phyloP scores from a whole-genome alignment of 2,329 filamentous ascomycete species.

The Aspergillus pseudotamarii region DNA sequence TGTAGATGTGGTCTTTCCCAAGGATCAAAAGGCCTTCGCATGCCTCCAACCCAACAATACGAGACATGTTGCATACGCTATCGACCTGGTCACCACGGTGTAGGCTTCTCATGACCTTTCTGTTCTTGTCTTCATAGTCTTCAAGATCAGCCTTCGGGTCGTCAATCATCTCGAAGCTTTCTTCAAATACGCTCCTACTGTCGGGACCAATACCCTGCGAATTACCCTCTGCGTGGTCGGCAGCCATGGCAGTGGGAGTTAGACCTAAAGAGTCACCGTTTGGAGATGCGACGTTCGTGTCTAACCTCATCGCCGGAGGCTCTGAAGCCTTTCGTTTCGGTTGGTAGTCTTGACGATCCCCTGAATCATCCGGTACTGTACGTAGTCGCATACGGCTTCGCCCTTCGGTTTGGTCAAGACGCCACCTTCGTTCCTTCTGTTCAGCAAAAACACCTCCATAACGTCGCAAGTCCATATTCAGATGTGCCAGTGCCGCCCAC shows the following conservation, averaged over 20 bases:
- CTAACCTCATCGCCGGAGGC: conserved; percentile 48
- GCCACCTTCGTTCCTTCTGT: conserved; percentile 72
- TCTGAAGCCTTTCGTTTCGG: conserved; percentile 76
- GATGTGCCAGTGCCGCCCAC: conserved; percentile 72
- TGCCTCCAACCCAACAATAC: conserved; percentile 89
- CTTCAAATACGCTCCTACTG: conserved; percentile 62
- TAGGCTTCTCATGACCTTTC: conserved; percentile 93
- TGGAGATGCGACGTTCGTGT: conserved; percentile 46
- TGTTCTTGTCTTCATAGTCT: conserved; percentile 94
- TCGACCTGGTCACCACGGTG: conserved; percentile 90
- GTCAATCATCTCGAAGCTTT: conserved; percentile 95
- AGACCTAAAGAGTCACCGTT: conserved; percentile 46
- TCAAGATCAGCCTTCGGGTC: conserved; percentile 85
- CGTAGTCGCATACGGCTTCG: conserved; percentile 92
- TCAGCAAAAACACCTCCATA: conserved; percentile 81
- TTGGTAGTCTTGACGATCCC: conserved; percentile 73
- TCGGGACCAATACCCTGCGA: conserved; percentile 36
- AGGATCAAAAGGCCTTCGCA: conserved; percentile 92
- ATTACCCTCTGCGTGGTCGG: conserved; percentile 36
- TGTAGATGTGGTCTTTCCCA: conserved; percentile 87
- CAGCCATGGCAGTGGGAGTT: conserved; percentile 37
- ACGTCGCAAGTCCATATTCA: conserved; percentile 75
- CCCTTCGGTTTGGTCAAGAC: conserved; percentile 92
- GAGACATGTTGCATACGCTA: conserved; percentile 91
- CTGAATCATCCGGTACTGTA: conserved; percentile 74